Evolutionary conservation across 176 grass and related monocot species (phyloP), one percentile per base, ranked within the genome.

Genomic region (Oryza brachyantha): DNA sequence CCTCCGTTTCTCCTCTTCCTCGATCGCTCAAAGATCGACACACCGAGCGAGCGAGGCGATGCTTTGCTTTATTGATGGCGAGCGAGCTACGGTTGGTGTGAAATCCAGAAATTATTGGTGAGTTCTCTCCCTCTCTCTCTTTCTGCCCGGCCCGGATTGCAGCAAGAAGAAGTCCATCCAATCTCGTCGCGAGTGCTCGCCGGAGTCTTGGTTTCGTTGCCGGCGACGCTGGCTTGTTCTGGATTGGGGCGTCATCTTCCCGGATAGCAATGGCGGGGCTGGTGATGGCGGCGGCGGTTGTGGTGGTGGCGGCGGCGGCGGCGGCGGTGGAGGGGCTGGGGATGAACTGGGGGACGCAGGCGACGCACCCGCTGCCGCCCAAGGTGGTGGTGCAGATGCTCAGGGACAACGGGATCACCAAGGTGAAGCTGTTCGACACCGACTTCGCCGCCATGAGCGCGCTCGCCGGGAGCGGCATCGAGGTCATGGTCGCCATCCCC

Each of bases 361-460:
- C 85, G 58, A 64, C 77, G 48, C 89, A 91, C 77, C 89, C 77
- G 41, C 68, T 91, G 65, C 89, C 81, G 22, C 81, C 85, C 13
- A 87, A 82, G 82, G 72, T 43, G 55, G 89, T 91, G 42, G 85
- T 88, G 32, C 85, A 82, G 71, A 42, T 87, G 70, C 85, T 91
- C 16, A 72, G 38, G 45, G 89, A 91, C 77, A 91, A 91, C 63
- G 85, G 81, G 55, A 82, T 91, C 66, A 70, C 78, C 39, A 87
- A 85, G 84, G 91, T 90, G 35, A 93, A 93, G 87, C 77, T 93
- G 5, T 93, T 93, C 74, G 91, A 93, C 35, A 48, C 87, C 66
- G 91, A 93, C 71, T 36, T 19, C 28, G 43, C 34, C 16, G 83
- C 89, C 59, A 87, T 88, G 85, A 85, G 72, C 64, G 85, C 89